phyloP scores from a whole-genome alignment of 441 rosid genomes.

The Kokia cookei region DNA sequence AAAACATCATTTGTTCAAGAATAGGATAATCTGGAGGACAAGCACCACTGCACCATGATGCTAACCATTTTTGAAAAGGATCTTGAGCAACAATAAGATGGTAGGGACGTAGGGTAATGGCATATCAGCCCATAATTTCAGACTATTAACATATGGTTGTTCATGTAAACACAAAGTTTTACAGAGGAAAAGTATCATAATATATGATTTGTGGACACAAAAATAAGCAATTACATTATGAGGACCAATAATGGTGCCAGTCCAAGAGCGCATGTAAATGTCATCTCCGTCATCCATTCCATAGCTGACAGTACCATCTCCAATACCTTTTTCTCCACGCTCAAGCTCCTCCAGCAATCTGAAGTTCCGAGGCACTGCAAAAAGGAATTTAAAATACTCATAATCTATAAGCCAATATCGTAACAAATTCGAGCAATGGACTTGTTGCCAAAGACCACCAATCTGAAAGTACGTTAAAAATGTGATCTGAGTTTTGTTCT shows the following conservation, averaged over 20 bases:
- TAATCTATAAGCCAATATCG: neutral
- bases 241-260: conserved; percentile 97
- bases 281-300: conserved; percentile 99
- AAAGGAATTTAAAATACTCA: conserved; percentile 1
- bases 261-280: conserved; percentile 98
- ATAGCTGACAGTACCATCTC: conserved; percentile 95
- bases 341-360: conserved; percentile 97
- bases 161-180: neutral
- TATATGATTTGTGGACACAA: neutral
- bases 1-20: neutral
- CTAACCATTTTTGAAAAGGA: neutral
- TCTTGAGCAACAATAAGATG: neutral
- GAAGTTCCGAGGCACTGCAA: conserved; percentile 87
- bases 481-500: neutral
- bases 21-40: neutral
- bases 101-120: neutral
- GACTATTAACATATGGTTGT: neutral
- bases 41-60: neutral
- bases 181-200: neutral
- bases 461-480: neutral
- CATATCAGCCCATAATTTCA: neutral
- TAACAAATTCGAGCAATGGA: neutral
- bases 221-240: conserved; percentile 66
- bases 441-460: neutral
- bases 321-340: conserved; percentile 98